These are phyloP conservation scores for Lyophyllum atratum DNA, from an alignment of 768 basidiomycete genomes.

Conservation along the genomic window DNA sequence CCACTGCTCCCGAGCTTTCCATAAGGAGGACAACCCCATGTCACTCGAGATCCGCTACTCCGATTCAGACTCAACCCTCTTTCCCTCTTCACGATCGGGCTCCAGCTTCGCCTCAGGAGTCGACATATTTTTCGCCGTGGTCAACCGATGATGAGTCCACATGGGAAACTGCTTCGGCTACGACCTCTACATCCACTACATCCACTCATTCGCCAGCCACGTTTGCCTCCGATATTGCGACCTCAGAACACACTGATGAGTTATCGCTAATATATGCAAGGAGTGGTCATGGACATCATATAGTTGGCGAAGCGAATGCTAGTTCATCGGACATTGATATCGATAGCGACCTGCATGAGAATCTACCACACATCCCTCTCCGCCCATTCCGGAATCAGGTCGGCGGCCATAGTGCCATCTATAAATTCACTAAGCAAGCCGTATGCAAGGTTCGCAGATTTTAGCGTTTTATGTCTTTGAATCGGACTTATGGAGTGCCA, in stretches of 20 bases:
- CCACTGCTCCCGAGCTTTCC: conserved; percentile 16
- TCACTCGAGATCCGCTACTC: conserved; percentile 41
- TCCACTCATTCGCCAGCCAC: conserved; percentile 41
- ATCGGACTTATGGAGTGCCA: conserved; percentile 22
- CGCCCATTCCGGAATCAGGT: conserved; percentile 98
- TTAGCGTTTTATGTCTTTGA: conserved; percentile 14
- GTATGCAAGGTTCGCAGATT: conserved; percentile 88
- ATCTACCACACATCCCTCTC: conserved; percentile 86
- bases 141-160: conserved; percentile 77
- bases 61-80: conserved; percentile 31
- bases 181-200: conserved; percentile 62
- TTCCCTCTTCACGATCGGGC: conserved; percentile 24
- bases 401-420: conserved; percentile 95
- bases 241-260: conserved; percentile 7
- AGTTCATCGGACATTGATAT: conserved; percentile 38
- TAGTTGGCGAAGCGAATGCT: conserved; percentile 1
- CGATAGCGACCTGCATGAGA: conserved; percentile 44
- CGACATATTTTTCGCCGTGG: conserved; percentile 57
- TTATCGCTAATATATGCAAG: conserved; percentile 4
- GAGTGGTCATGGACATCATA: not conserved
- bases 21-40: conserved; percentile 26
- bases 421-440: conserved; percentile 96
- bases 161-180: conserved; percentile 72
- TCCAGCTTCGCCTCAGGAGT: conserved; percentile 35
- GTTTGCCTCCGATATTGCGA: conserved; percentile 17